Evolutionary conservation across 169 alveolate genomes (phyloP).

Genomic region (Plasmodium yoelii): DNA sequence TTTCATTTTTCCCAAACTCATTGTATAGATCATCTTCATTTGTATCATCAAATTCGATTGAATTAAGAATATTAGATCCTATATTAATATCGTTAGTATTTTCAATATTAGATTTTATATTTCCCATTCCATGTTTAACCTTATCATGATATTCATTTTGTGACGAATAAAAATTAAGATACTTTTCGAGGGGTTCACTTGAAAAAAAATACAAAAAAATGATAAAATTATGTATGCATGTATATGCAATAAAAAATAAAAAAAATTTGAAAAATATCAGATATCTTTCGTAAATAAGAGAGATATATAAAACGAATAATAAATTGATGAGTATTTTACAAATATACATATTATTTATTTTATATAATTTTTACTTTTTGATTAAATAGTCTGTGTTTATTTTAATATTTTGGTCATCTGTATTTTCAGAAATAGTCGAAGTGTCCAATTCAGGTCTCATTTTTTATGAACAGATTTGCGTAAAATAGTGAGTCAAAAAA

Average conservation of each 20-base stretch:
- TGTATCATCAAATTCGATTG: neutral
- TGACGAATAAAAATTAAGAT: conserved; percentile 33
- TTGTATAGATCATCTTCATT: conserved; percentile 2
- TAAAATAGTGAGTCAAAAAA: neutral
- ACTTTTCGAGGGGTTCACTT: conserved; percentile 56
- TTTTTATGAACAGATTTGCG: neutral
- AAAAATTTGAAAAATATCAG: neutral
- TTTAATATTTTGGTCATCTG: conserved; percentile 12
- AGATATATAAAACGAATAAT: neutral
- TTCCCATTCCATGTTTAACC: neutral
- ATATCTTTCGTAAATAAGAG: too few species aligned
- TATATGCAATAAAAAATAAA: neutral
- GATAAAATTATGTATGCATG: neutral
- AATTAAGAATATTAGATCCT: neutral
- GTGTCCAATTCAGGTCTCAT: conserved; percentile 9
- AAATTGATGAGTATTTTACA: neutral
- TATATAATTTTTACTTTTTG: conserved; percentile 22
- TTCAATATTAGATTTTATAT: neutral
- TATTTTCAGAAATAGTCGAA: neutral
- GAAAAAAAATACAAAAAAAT: neutral
- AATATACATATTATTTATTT: too few species aligned
- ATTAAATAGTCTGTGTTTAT: conserved; percentile 13
- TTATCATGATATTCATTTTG: conserved; percentile 13
- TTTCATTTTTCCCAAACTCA: neutral
- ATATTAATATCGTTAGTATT: neutral